These are phyloP conservation scores for Kalaharituber pfeilii DNA, from an alignment of 2,329 filamentous ascomycete species.

Conservation along the genomic window DNA sequence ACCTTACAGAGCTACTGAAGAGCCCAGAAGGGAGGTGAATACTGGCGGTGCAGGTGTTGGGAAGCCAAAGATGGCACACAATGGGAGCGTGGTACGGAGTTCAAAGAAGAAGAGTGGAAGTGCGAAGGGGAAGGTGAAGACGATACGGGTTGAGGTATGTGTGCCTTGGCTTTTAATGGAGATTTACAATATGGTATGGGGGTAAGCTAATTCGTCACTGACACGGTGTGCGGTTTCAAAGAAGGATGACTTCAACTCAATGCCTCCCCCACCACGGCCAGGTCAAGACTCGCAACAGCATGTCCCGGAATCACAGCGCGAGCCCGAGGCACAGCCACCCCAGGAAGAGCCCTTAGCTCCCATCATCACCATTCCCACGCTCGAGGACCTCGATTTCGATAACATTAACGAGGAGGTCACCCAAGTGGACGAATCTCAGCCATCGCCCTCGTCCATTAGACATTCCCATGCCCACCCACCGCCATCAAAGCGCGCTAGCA, in stretches of 20 bases:
- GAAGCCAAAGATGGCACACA: no score
- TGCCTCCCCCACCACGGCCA: not conserved
- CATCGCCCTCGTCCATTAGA: not conserved
- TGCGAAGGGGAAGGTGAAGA: not conserved
- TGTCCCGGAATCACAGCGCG: no score
- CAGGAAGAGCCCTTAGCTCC: not conserved
- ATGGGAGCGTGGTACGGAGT: no score
- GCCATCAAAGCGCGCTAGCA: conserved; percentile 1
- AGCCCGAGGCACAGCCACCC: not conserved
- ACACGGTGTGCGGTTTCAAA: not conserved
- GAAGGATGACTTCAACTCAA: not conserved
- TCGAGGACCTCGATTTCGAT: conserved; percentile 26
- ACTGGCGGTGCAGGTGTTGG: not conserved
- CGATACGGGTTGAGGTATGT: not conserved
- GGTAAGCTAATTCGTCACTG: no score
- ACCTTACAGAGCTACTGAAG: conserved; percentile 90
- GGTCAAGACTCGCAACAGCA: not conserved
- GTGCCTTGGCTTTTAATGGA: no score
- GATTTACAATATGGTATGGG: no score
- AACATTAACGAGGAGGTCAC: conserved; percentile 13
- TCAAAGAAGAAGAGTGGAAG: no score
- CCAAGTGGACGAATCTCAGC: conserved; percentile 1
- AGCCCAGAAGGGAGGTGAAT: conserved; percentile 33
- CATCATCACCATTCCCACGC: not conserved
- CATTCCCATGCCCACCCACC: not conserved